Conservation (phyloP, 441 rosid genomes). For the Aleurites moluccanus region DNA sequence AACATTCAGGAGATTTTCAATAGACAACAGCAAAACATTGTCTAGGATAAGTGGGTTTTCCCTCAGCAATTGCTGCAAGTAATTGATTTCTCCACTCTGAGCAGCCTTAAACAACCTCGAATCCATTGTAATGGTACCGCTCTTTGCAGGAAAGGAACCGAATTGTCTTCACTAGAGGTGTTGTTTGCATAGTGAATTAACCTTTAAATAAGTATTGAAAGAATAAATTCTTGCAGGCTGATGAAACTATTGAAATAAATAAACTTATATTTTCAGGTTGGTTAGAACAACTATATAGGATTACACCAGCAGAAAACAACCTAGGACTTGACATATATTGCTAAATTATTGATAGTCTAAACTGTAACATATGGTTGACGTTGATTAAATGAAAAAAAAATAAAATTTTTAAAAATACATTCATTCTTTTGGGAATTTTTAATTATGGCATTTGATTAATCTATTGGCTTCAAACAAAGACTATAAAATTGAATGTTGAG, state of each 20-base stretch:
- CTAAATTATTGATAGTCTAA: neutral
- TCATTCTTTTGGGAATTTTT: neutral
- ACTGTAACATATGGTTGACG: no score
- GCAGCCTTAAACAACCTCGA: slow-evolving; percentile 26
- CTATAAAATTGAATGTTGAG: neutral
- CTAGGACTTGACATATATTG: neutral
- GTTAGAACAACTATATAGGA: neutral
- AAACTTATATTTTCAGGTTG: neutral
- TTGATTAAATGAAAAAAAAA: no score
- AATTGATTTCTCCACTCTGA: slow-evolving; percentile 25
- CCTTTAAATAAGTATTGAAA: neutral
- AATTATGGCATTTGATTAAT: no score
- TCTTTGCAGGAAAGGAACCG: neutral
- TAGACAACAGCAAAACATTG: neutral
- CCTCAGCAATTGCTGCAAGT: slow-evolving; percentile 1
- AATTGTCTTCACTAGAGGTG: neutral
- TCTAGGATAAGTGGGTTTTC: slow-evolving; percentile 29
- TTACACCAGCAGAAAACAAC: neutral
- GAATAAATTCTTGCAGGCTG: neutral
- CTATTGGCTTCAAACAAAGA: neutral
- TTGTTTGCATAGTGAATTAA: neutral
- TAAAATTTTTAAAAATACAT: no score
- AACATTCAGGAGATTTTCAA: slow-evolving; percentile 14
- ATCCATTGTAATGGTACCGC: slow-evolving; percentile 22
- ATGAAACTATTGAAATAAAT: neutral